phyloP scores from a whole-genome alignment of 2,329 filamentous ascomycete species.

The Neopestalotiopsis rosae region DNA sequence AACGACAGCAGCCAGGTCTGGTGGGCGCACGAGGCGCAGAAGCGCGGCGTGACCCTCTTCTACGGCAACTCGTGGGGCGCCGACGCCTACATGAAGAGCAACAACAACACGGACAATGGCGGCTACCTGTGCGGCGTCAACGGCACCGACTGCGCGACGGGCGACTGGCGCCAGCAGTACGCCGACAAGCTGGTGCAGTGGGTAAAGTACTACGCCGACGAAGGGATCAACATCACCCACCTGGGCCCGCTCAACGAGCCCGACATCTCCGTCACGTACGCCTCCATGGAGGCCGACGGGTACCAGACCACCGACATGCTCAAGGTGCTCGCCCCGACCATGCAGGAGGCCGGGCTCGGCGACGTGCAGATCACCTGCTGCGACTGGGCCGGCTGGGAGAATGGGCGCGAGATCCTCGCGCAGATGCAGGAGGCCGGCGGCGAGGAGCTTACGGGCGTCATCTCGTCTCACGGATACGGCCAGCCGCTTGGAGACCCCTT shows the following conservation, averaged over 20 bases:
- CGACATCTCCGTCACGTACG: slow-evolving; percentile 39
- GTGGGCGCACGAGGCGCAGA: slow-evolving; percentile 48
- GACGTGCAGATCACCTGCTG: slow-evolving; percentile 43
- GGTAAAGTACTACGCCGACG: slow-evolving; percentile 41
- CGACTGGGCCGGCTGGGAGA: slow-evolving; percentile 43
- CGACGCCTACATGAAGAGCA: slow-evolving; percentile 48
- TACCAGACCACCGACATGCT: slow-evolving; percentile 58
- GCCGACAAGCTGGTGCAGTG: slow-evolving; percentile 49
- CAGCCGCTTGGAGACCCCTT: slow-evolving; percentile 32
- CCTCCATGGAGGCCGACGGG: slow-evolving; percentile 51
- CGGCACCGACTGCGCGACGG: slow-evolving; percentile 34
- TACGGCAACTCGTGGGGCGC: slow-evolving; percentile 48
- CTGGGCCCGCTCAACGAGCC: slow-evolving; percentile 35
- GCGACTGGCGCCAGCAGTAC: slow-evolving; percentile 48
- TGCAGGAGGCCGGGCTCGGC: slow-evolving; percentile 33
- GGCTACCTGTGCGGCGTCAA: slow-evolving; percentile 42
- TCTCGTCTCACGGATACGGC: slow-evolving; percentile 48
- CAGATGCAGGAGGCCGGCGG: slow-evolving; percentile 28
- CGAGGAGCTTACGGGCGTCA: slow-evolving; percentile 42
- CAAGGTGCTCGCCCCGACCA: slow-evolving; percentile 49
- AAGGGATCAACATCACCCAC: slow-evolving; percentile 36
- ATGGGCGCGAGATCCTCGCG: slow-evolving; percentile 21
- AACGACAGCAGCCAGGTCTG: slow-evolving; percentile 52
- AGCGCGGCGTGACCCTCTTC: slow-evolving; percentile 37
- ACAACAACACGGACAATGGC: slow-evolving; percentile 40